Base-by-base conservation (phyloP, 176 grass and related monocot genomes). In the Carex parvula region DNA sequence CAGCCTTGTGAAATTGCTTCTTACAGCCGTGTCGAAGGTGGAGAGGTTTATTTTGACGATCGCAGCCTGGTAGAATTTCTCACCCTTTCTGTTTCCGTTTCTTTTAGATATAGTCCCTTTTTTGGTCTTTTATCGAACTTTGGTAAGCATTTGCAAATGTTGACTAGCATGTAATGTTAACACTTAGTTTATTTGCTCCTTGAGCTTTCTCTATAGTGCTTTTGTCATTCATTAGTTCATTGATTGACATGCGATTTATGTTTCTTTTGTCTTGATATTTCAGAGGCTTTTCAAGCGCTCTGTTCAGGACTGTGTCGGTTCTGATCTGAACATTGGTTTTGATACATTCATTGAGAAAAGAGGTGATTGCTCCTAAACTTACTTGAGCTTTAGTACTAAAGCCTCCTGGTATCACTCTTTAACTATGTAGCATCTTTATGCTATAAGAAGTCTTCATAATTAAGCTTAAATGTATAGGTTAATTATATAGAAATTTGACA, bases 221-320 rank as follows among this genome's bases (percentile, higher is more conserved):
- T 62, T 69, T 88, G 50, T 39, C 35, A 85, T 66, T 74, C 5
- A 35, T 26, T 57, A 56, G 6, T 78, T 18, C 52, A 55, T 77
- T 33, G 3, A 78, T 57, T 83, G 21, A 21, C 66, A 69, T 50
- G 64, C 39, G 72, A 73, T 83, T 85, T 83, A 88, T 67, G 2
- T 39, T 87, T 84, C 18, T 80, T 85, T 59, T 87, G 67, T 86
- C 71, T 77, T 35, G 84, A 67, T 37, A 79, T 29, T 80, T 75
- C 89, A 99, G 96, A 94, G 96, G 78, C 93, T 95, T 81, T 99
- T 99, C 89, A 99, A 99, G 89, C 91, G 91, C 55, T 86, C 86
- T 73, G 82, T 99, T 73, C 90, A 88, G 84, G 93, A 99, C 20
- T 92, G 93, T 84, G 44, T 88, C 12, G 96, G 96, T 68, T 83